Evolutionary conservation across 2,329 filamentous ascomycete genomes (phyloP).

Genomic region (Cercospora zeina): DNA sequence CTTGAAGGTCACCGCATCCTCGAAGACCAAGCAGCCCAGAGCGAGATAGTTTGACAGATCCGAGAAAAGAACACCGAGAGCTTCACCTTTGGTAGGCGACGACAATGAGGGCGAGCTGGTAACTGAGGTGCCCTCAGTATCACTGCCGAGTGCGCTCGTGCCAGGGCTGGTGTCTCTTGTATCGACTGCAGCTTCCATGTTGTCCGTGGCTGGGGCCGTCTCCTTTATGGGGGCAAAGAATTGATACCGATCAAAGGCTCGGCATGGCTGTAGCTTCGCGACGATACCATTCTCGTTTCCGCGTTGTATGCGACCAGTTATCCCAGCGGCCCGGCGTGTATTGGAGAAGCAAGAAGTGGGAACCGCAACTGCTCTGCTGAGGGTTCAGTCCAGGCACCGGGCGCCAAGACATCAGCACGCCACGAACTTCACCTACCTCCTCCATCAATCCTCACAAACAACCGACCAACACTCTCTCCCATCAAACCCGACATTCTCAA

Average conservation of each 20-base stretch:
- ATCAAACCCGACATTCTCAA: not conserved
- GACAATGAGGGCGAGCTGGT: not conserved
- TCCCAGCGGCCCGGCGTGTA: too few species aligned
- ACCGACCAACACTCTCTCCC: not conserved
- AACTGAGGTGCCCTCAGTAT: not conserved
- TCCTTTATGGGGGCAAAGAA: not conserved
- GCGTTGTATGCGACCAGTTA: too few species aligned
- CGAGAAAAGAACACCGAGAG: slow-evolving; percentile 9
- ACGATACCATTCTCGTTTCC: not conserved
- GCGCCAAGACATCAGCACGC: not conserved
- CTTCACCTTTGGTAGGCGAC: not conserved
- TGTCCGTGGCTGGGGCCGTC: not conserved
- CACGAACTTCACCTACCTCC: not conserved
- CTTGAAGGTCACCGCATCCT: slow-evolving; percentile 12
- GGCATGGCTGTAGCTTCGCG: not conserved
- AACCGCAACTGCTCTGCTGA: not conserved
- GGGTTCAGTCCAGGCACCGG: not conserved
- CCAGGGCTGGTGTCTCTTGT: not conserved
- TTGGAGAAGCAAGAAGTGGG: not conserved
- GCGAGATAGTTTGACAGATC: slow-evolving; percentile 32
- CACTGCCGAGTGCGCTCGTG: not conserved
- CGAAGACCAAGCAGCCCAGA: slow-evolving; percentile 31
- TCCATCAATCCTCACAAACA: not conserved
- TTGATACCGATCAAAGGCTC: not conserved
- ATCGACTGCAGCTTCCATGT: not conserved